phyloP scores from a whole-genome alignment of 2,329 filamentous ascomycete species.

The Beauveria caledonica region DNA sequence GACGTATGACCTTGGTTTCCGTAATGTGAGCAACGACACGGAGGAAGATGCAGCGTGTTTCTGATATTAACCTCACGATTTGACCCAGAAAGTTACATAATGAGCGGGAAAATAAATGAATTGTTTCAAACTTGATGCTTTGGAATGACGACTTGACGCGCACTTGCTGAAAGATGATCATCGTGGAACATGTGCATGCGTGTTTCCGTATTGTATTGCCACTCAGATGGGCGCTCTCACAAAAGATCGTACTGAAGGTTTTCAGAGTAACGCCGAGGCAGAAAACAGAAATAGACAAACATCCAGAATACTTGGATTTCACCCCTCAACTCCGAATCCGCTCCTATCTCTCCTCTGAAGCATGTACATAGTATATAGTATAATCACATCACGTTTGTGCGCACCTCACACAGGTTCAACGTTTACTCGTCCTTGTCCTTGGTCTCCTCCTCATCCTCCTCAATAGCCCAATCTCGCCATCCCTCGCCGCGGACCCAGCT shows the following conservation, averaged over 20 bases:
- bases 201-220: background rate
- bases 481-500: constrained; percentile 69
- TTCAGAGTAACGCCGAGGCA: background rate
- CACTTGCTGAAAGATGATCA: too few relatives aligned
- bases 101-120: background rate
- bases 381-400: too few relatives aligned
- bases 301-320: background rate
- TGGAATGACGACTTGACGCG: too few relatives aligned
- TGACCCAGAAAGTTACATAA: background rate
- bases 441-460: constrained; percentile 35
- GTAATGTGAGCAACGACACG: background rate
- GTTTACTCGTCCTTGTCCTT: constrained; percentile 23
- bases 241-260: too few relatives aligned
- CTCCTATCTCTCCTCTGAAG: too few relatives aligned
- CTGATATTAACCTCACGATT: background rate
- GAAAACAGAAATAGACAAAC: background rate
- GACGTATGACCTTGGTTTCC: background rate
- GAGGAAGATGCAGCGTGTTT: background rate
- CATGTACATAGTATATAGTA: background rate
- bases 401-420: too few relatives aligned
- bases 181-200: too few relatives aligned
- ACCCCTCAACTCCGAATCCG: background rate
- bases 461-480: constrained; percentile 59
- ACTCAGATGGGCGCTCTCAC: background rate
- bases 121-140: background rate